Evolutionary conservation across 164 flowering plant species (phyloP).

Genomic region (Vitis rotundifolia): DNA sequence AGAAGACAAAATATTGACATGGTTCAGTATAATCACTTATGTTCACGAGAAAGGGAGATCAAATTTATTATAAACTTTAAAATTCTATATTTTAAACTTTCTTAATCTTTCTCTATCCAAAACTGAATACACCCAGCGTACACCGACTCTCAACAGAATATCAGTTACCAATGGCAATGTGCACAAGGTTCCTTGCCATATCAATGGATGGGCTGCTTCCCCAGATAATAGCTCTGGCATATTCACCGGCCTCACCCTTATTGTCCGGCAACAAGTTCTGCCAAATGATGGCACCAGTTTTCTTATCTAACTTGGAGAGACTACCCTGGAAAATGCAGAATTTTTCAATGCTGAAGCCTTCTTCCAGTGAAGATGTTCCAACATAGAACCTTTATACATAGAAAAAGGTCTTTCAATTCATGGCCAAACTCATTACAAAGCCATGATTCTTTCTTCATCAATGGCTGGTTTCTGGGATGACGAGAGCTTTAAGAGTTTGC

Average conservation of each 20-base stretch:
- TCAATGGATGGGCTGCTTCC: constrained; percentile 49
- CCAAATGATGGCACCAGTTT: constrained; percentile 37
- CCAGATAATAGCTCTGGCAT: constrained; percentile 45
- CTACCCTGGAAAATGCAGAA: constrained; percentile 49
- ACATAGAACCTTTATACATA: constrained; percentile 22
- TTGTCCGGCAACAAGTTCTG: constrained; percentile 40
- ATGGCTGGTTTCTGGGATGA: no score
- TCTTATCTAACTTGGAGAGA: constrained; percentile 28
- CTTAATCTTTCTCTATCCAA: no score
- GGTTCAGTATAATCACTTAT: no score
- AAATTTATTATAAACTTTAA: no score
- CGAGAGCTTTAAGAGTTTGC: no score
- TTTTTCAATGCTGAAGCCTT: constrained; percentile 7
- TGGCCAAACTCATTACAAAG: no score
- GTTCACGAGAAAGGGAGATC: no score
- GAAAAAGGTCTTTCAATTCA: background rate
- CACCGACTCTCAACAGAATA: background rate
- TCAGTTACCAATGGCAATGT: constrained; percentile 38
- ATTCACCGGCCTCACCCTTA: constrained; percentile 20
- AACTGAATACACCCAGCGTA: no score
- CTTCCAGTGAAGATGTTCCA: constrained; percentile 39
- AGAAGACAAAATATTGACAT: no score
- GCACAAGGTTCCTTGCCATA: constrained; percentile 17
- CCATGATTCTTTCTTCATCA: background rate
- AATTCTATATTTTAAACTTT: no score